Conservation (phyloP, 2,329 filamentous ascomycete genomes). For the Alternaria brassicae region DNA sequence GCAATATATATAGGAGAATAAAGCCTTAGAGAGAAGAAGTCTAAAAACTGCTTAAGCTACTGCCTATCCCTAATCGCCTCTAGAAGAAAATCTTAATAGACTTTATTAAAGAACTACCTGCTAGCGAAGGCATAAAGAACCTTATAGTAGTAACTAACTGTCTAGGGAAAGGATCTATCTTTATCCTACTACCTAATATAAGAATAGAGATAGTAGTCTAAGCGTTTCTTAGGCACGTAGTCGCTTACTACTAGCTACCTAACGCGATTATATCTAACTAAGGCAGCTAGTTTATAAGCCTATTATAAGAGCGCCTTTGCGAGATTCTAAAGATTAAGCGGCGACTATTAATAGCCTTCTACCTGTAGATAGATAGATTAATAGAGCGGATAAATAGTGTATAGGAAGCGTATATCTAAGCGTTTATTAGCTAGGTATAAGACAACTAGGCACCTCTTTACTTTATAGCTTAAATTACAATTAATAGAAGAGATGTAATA, state of each 20-base stretch:
- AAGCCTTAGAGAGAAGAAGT: background rate
- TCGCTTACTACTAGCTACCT: background rate
- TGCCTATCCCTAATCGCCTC: background rate
- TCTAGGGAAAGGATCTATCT: background rate
- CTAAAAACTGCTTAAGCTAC: background rate
- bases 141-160: conserved; percentile 1
- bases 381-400: conserved; percentile 1
- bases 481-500: background rate
- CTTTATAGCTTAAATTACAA: background rate
- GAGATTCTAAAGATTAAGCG: background rate
- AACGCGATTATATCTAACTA: background rate
- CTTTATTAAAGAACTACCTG: background rate
- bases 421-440: background rate
- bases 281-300: background rate
- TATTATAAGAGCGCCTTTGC: background rate
- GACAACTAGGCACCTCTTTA: background rate
- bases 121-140: background rate
- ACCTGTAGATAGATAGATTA: conserved; percentile 5
- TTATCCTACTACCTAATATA: background rate
- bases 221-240: background rate
- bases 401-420: background rate
- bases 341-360: background rate
- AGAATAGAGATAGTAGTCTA: background rate
- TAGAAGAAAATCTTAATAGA: conserved; percentile 4
- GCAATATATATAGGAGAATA: background rate